Percentiles rank a stretch among this genome's conserved stretches.
Conservation (phyloP, 805 yeast species). For the Zygotorulaspora sp. region DNA sequence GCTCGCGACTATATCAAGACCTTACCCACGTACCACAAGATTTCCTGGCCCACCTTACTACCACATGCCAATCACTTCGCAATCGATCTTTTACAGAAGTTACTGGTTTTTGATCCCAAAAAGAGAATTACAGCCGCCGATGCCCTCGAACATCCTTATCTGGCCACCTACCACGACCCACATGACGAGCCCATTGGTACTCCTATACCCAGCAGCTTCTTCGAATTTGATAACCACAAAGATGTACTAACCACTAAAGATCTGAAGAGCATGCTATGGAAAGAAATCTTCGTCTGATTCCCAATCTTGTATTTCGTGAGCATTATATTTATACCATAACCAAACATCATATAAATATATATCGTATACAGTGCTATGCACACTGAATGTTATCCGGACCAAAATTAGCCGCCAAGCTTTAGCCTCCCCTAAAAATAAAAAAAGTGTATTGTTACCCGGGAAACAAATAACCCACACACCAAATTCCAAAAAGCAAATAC, state of each 20-base stretch:
- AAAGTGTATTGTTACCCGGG: too few relatives aligned
- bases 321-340: too few relatives aligned
- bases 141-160: slow-evolving; percentile 83
- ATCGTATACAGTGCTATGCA: too few relatives aligned
- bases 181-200: slow-evolving; percentile 85
- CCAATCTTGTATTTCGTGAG: too few relatives aligned
- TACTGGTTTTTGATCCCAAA: slow-evolving; percentile 78
- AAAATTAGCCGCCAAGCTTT: too few relatives aligned
- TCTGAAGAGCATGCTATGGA: slow-evolving; percentile 70
- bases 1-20: slow-evolving; percentile 85
- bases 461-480: too few relatives aligned
- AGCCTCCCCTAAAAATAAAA: too few relatives aligned
- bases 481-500: too few relatives aligned
- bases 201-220: slow-evolving; percentile 80
- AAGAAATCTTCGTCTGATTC: slow-evolving; percentile 62
- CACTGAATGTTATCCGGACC: too few relatives aligned
- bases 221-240: slow-evolving; percentile 81
- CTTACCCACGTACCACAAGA: slow-evolving; percentile 55
- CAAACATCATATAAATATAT: too few relatives aligned
- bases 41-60: slow-evolving; percentile 31
- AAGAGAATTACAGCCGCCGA: slow-evolving; percentile 79
- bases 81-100: slow-evolving; percentile 58
- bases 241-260: slow-evolving; percentile 74
- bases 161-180: slow-evolving; percentile 88
- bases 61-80: slow-evolving; percentile 60